Conservation (phyloP, 192 early-diverging fungal species). For the Backusella psychrophila region DNA sequence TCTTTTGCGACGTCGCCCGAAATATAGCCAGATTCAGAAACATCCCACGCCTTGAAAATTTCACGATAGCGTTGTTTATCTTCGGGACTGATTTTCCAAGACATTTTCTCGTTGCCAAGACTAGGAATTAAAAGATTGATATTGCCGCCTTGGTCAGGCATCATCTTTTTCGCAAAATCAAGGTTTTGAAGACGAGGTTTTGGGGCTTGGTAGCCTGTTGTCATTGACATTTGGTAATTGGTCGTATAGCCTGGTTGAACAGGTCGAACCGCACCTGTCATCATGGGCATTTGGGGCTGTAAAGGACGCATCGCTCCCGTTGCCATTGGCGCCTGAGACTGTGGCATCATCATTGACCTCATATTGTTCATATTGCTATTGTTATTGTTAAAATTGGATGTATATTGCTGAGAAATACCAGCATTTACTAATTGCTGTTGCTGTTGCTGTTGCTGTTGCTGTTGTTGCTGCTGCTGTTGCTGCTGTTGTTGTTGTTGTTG, state of each 20-base stretch:
- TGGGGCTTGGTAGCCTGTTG: slow-evolving; percentile 14
- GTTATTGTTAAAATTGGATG: not conserved
- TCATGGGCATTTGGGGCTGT: slow-evolving; percentile 21
- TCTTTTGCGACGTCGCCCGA: slow-evolving; percentile 54
- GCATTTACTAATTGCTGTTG: not conserved
- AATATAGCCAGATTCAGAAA: slow-evolving; percentile 43
- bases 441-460: too few species aligned
- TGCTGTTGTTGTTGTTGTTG: not conserved
- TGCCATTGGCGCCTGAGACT: not conserved
- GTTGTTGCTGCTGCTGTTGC: not conserved
- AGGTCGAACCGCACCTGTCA: slow-evolving; percentile 15
- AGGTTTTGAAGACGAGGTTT: slow-evolving; percentile 28
- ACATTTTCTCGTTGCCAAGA: slow-evolving; percentile 40
- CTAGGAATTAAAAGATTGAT: slow-evolving; percentile 19
- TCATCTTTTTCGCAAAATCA: slow-evolving; percentile 38
- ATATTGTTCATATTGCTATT: not conserved
- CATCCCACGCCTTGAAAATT: slow-evolving; percentile 49
- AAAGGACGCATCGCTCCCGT: slow-evolving; percentile 1
- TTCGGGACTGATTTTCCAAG: slow-evolving; percentile 48
- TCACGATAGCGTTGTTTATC: slow-evolving; percentile 38
- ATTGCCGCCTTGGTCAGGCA: slow-evolving; percentile 26
- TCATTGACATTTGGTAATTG: slow-evolving; percentile 16
- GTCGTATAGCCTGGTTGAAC: slow-evolving; percentile 9
- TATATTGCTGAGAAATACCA: not conserved
- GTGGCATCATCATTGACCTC: not conserved